Evolutionary conservation across 2,329 filamentous ascomycete genomes (phyloP).

Genomic region (Pseudogymnoascus sp.): DNA sequence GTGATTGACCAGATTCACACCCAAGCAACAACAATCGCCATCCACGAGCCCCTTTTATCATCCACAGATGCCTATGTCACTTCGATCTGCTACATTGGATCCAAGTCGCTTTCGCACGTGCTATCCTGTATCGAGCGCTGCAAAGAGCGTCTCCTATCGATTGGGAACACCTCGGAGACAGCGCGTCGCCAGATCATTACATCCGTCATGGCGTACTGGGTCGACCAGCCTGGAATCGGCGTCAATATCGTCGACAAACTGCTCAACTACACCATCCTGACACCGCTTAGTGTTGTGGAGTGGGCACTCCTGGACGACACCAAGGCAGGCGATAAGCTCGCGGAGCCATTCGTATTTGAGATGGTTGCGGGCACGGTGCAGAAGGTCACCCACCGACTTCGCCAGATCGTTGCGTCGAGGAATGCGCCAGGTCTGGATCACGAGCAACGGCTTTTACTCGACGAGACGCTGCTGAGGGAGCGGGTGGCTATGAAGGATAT

Average conservation of each 20-base stretch:
- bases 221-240: constrained; percentile 81
- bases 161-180: constrained; percentile 63
- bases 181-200: constrained; percentile 83
- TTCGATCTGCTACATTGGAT: constrained; percentile 83
- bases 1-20: constrained; percentile 73
- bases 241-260: constrained; percentile 93
- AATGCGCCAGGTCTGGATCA: constrained; percentile 46
- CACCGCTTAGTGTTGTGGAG: constrained; percentile 73
- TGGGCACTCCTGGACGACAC: constrained; percentile 66
- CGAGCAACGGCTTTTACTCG: constrained; percentile 39
- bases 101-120: constrained; percentile 92
- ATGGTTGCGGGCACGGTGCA: constrained; percentile 79
- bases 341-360: constrained; percentile 74
- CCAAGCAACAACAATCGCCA: constrained; percentile 59
- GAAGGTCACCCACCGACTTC: constrained; percentile 81
- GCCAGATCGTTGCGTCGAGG: constrained; percentile 63
- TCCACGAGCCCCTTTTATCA: constrained; percentile 67
- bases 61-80: constrained; percentile 93
- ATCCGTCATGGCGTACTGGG: constrained; percentile 88
- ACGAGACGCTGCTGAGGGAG: constrained; percentile 61
- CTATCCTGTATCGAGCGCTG: constrained; percentile 92
- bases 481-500: constrained; percentile 66
- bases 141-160: constrained; percentile 76
- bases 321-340: constrained; percentile 58
- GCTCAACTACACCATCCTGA: constrained; percentile 92